Evolutionary conservation across 2,329 filamentous ascomycete genomes (phyloP), one percentile per base, ranked within the genome.

Genomic region (Fusarium sp.): DNA sequence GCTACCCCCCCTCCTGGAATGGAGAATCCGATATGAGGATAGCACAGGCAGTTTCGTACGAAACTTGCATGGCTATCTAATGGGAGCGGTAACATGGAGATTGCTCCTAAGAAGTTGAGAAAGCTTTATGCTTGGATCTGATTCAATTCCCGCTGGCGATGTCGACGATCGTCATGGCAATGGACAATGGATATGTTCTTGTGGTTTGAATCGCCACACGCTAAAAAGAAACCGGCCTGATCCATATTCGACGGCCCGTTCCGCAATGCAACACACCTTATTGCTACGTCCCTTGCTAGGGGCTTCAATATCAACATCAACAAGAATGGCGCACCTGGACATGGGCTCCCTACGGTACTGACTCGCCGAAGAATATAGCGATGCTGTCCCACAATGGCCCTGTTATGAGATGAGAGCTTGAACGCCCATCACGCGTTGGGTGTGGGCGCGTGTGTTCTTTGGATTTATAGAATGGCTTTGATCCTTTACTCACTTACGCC

Each of bases 11-110:
- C 75, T 6, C 73, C 74, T 2, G 80, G 80, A n/a, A 82, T 82
- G 80, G 79, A 82, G 68, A 82, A 82, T 52, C 75, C 80, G 4
- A 82, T 82, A 70, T 82, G 71, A 78, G 43, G 43, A 51, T 33
- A 19, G 13, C 23, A 11, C 15, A 17, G 9, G 22, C 27, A 20
- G 30, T 44, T 65, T 40, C 32, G 30, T 48, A 67, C 30, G 43
- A 46, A 59, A 27, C 5, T 49, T 59, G 44, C 39, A 54, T 54
- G n/a, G 17, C 22, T 32, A 52, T 43, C 13, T 23, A 23, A 39
- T 33, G 44, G 32, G 27, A 41, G 39, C 9, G 62, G 19, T 7
- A 23, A 35, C 30, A 23, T 25, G 35, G 35, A 27, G 20, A 37
- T 33, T 19, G 22, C 37, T 19, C 22, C 23, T 23, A 40, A 35